Evolutionary conservation across 768 basidiomycete species (phyloP), one percentile per base, ranked within the genome.

Genomic region (Mycena metata): DNA sequence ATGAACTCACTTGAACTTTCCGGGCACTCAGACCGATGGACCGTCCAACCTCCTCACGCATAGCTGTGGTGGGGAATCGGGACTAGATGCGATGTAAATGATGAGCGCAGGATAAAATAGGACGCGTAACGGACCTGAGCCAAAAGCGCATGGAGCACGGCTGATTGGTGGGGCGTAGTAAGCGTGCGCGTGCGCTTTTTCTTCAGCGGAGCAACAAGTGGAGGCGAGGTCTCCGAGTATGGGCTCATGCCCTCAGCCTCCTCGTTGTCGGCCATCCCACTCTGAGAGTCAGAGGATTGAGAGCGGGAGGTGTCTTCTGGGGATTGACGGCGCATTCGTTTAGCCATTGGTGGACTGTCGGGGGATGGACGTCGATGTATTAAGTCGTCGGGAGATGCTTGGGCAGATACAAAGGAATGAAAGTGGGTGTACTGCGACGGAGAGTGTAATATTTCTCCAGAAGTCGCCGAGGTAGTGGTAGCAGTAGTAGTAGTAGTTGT

Each of bases 11-110:
- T 88, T 96, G 94, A 3, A 96, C 94, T 83, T 96, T 94, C 45
- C 94, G 88, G 52, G 94, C 93, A 76, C 93, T 95, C 75, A 96
- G 81, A n/a, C 94, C 94, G 72, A 96, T 96, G 41, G 91, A 85
- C 24, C 91, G 88, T 10, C 95, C 94, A 30, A 96, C 94, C 70
- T 95, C 92, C 79, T 96, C 95, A 56, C 94, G 88, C 87, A 92
- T 89, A 12, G 92, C 90, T 3, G 94, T 95, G 3, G 93, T 92
- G 5, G 94, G 94, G 79, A 96, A 96, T 42, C 93, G 91, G 57
- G 95, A 96, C 94, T 96, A 23, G 60, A 49, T 7, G n/a, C n/a
- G 21, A 43, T 30, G 46, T 24, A 42, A 41, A 67, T 35, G 19
- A 55, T 43, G 9, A 72, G 70, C 60, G 69, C 60, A 62, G 64